Base-by-base conservation (phyloP, 2,329 filamentous ascomycete genomes). In the Pestalotiopsis sp. region DNA sequence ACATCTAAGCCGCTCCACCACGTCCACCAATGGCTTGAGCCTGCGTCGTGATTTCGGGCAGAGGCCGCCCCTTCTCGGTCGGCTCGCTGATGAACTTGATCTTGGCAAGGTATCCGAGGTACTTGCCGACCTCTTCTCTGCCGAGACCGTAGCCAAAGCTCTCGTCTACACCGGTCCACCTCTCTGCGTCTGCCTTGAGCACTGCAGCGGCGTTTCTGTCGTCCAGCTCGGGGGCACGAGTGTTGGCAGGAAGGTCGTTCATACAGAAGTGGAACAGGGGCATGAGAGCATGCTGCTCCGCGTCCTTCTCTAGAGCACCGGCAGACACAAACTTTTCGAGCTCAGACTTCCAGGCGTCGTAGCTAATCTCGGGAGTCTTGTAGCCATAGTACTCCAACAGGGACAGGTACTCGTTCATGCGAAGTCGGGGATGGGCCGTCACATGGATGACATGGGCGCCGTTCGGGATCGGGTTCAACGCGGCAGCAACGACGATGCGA, bases 361-460 rank as follows among this genome's bases (percentile, higher is more conserved):
- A 97, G 45, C 86, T 82, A 2, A 92, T 86, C 70, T 90, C 85
- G 0, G 91, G 89, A 0, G 90, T 87, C 31, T 85, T 77, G 80
- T 94, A 97, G 31, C 93, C 93, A 77, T 93, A 97, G 23, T 83
- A 85, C 76, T 91, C 86, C 7, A 97, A 84, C 0, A 87, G 84
- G 23, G 87, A 86, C n/a, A 96, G 85, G 80, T 90, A 97, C 77
- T 93, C 86, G 80, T 92, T 93, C 85, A 95, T 91, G 2, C 89
- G 89, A 56, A 96, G 86, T 17, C 93, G 86, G 2, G 94, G 94
- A 78, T 95, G 93, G 2, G 88, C 89, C 1, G 94, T 97, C 62
- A 96, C 90, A 73, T 97, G 93, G 1, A 90, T 87, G 4, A 97
- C 93, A 69, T 87, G 83, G 3, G 85, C 78, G 9, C 73, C 73